Percentiles rank a stretch among this genome's conserved stretches.
These are phyloP conservation scores for Byssothecium circinans DNA, from an alignment of 2,329 filamentous ascomycete species.

Conservation along the genomic window DNA sequence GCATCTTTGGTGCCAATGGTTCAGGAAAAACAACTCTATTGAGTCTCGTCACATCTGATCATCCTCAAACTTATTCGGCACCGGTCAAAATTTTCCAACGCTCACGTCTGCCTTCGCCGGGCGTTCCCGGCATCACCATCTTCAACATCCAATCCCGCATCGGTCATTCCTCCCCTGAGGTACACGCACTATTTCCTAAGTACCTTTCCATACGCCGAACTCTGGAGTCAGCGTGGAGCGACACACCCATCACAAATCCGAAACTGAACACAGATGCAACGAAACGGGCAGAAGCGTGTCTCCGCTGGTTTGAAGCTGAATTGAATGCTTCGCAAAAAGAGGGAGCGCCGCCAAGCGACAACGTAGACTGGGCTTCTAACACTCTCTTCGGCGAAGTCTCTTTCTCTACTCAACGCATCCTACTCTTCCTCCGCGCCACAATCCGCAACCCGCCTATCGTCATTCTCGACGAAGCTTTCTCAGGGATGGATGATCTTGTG, in stretches of 20 bases:
- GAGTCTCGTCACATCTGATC: slow-evolving; percentile 90
- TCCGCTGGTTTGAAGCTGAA: slow-evolving; percentile 78
- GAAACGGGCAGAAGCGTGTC: slow-evolving; percentile 65
- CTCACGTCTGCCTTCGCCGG: slow-evolving; percentile 73
- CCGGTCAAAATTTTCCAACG: slow-evolving; percentile 85
- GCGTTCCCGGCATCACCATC: slow-evolving; percentile 75
- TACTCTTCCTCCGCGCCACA: slow-evolving; percentile 69
- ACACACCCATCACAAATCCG: slow-evolving; percentile 77
- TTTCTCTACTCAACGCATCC: slow-evolving; percentile 80
- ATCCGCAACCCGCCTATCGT: slow-evolving; percentile 52
- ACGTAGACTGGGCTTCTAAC: slow-evolving; percentile 65
- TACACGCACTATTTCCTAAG: slow-evolving; percentile 89
- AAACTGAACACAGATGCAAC: slow-evolving; percentile 61
- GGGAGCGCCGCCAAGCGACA: slow-evolving; percentile 5
- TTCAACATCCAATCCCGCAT: slow-evolving; percentile 91
- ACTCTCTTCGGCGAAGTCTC: slow-evolving; percentile 72
- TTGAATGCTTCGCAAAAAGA: slow-evolving; percentile 59
- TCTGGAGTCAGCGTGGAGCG: slow-evolving; percentile 85
- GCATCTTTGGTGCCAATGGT: slow-evolving; percentile 89
- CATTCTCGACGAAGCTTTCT: slow-evolving; percentile 56
- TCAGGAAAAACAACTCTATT: slow-evolving; percentile 95
- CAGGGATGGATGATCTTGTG: slow-evolving; percentile 57
- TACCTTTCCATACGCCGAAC: slow-evolving; percentile 71
- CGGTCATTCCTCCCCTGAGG: slow-evolving; percentile 90
- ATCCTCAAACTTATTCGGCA: slow-evolving; percentile 89